A percentile compares a stretch with the other conserved stretches of the same genome.
phyloP scores from a whole-genome alignment of 2,329 filamentous ascomycete genomes.

The Hypoxylon sp. region DNA sequence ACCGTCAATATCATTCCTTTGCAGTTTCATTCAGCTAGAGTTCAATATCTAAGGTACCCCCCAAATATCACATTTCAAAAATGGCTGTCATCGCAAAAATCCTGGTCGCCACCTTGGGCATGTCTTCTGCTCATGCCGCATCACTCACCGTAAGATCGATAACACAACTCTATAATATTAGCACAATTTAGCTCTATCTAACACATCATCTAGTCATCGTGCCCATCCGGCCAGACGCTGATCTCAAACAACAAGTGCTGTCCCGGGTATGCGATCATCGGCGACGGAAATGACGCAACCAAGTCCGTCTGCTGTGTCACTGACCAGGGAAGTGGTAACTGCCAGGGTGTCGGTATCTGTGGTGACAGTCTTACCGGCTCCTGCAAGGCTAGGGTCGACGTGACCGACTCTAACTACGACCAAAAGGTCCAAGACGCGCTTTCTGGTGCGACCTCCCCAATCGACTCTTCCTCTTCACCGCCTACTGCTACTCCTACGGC shows the following conservation, averaged over 20 bases:
- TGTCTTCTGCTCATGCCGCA: constrained; percentile 3
- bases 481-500: constrained; percentile 8
- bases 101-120: constrained; percentile 2
- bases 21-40: neutral
- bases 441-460: constrained; percentile 18
- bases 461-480: constrained; percentile 2
- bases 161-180: neutral
- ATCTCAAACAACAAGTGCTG: constrained; percentile 32
- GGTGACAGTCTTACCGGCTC: neutral
- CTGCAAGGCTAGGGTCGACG: constrained; percentile 16
- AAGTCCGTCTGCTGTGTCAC: constrained; percentile 20
- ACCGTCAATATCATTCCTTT: neutral
- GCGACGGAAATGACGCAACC: constrained; percentile 1
- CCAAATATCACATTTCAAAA: neutral
- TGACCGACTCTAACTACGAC: constrained; percentile 27
- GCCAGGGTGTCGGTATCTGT: constrained; percentile 10
- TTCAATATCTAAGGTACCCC: neutral
- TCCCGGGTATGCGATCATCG: constrained; percentile 22
- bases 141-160: constrained; percentile 2
- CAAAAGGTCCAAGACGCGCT: constrained; percentile 11
- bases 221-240: constrained; percentile 17
- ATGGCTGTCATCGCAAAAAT: constrained; percentile 13
- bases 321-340: constrained; percentile 3
- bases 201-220: constrained; percentile 6
- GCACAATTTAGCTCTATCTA: neutral